Percentiles rank a stretch among this genome's conserved stretches.
Conservation (phyloP, 371 early-diverging fungal genomes). For the Phascolomyces articulosus region DNA sequence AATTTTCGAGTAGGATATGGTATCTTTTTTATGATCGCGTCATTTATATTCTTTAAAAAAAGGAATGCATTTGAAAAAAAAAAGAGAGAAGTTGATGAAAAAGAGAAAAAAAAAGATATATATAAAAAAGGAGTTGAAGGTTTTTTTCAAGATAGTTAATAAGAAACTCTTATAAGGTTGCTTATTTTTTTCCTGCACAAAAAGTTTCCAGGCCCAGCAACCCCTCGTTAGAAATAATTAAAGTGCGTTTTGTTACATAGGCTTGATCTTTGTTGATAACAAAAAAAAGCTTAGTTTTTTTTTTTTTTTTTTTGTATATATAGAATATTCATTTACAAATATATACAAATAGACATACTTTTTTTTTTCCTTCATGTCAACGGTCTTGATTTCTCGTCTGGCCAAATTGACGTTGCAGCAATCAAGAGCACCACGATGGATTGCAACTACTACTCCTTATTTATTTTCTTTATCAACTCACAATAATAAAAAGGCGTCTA, state of each 20-base stretch:
- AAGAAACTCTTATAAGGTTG: no score
- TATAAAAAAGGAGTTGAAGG: neutral
- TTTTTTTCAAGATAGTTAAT: neutral
- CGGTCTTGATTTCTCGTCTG: slow-evolving; percentile 11
- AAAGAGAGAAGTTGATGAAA: neutral
- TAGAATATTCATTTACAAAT: neutral
- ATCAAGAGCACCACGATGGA: neutral
- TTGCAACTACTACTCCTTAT: neutral
- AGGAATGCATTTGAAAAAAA: slow-evolving; percentile 15
- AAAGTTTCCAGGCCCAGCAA: no score
- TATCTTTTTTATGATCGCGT: slow-evolving; percentile 5
- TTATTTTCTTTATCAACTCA: neutral
- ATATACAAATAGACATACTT: no score
- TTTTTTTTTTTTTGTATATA: neutral
- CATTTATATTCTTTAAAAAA: slow-evolving; percentile 9
- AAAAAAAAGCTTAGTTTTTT: neutral
- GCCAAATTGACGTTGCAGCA: neutral
- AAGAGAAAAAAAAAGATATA: slow-evolving; percentile 5
- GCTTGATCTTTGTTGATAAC: no score
- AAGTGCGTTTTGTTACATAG: no score
- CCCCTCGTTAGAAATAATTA: no score
- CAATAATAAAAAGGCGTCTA: neutral
- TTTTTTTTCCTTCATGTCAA: slow-evolving; percentile 6
- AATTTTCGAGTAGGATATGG: neutral
- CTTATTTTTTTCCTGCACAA: no score